These are phyloP conservation scores for Ceratocystis albifundus DNA, from an alignment of 2,329 filamentous ascomycete genomes.

Conservation along the genomic window DNA sequence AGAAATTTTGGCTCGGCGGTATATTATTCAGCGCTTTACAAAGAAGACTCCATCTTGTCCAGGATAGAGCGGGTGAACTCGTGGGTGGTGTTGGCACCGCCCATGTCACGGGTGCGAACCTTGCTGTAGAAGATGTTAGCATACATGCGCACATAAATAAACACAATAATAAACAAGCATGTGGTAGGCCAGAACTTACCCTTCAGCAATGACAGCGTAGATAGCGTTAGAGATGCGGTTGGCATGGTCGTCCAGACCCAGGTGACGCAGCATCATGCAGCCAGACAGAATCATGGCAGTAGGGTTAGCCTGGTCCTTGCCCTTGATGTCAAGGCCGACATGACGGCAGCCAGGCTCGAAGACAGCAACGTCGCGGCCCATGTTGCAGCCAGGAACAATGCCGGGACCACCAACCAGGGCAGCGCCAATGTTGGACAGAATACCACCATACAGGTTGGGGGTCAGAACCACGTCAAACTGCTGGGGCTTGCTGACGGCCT, in stretches of 20 bases:
- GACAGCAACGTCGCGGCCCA: slow-evolving; percentile 94
- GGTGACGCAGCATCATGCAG: slow-evolving; percentile 92
- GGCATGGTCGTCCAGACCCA: slow-evolving; percentile 94
- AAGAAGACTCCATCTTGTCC: slow-evolving; percentile 69
- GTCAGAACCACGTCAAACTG: slow-evolving; percentile 99
- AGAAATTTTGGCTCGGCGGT: slow-evolving; percentile 3
- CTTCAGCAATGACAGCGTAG: slow-evolving; percentile 71
- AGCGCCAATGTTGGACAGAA: slow-evolving; percentile 96
- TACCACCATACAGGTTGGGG: slow-evolving; percentile 98
- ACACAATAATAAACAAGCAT: neutral
- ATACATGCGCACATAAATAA: slow-evolving; percentile 6
- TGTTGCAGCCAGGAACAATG: slow-evolving; percentile 97
- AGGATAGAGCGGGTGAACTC: slow-evolving; percentile 92
- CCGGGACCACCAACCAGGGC: slow-evolving; percentile 93
- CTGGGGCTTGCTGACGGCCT: slow-evolving; percentile 89
- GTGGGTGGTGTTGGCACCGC: slow-evolving; percentile 76
- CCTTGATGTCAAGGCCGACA: slow-evolving; percentile 98
- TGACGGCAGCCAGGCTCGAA: slow-evolving; percentile 99
- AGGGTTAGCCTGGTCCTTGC: slow-evolving; percentile 98
- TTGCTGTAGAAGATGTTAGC: slow-evolving; percentile 49
- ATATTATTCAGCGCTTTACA: slow-evolving; percentile 16
- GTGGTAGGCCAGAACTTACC: slow-evolving; percentile 45
- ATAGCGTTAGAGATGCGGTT: slow-evolving; percentile 91
- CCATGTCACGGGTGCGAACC: slow-evolving; percentile 89
- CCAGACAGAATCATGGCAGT: slow-evolving; percentile 90